phyloP scores from a whole-genome alignment of 495 filamentous ascomycete species.

The Aspergillus heteromorphus region DNA sequence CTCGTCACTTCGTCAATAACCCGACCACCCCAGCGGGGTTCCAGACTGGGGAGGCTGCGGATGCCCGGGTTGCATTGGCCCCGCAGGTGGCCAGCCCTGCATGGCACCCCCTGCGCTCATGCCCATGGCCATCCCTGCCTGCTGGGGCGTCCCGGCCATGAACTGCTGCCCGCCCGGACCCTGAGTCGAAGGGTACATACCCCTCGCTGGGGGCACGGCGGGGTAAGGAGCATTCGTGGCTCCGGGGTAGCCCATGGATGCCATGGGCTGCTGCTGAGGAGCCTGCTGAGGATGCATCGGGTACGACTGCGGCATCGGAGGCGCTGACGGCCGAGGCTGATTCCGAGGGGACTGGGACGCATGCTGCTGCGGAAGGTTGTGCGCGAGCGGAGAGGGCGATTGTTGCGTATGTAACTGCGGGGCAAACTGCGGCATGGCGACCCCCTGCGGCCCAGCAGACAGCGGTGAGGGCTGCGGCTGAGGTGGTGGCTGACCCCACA shows the following conservation, averaged over 20 bases:
- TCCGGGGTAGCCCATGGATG: conserved; percentile 39
- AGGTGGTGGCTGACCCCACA: conserved; percentile 52
- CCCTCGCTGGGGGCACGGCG: conserved; percentile 27
- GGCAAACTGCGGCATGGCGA: conserved; percentile 42
- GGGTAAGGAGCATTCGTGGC: conserved; percentile 32
- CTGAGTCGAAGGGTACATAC: conserved; percentile 41
- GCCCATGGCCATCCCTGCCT: conserved; percentile 34
- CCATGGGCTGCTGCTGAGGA: conserved; percentile 55
- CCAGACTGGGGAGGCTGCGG: conserved; percentile 41
- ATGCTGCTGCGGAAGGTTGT: conserved; percentile 31
- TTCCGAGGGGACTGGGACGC: conserved; percentile 47
- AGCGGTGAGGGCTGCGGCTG: conserved; percentile 49
- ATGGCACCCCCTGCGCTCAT: conserved; percentile 37
- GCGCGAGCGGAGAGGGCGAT: conserved; percentile 39
- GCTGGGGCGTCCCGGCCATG: conserved; percentile 36
- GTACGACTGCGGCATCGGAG: conserved; percentile 40
- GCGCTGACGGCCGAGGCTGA: conserved; percentile 34
- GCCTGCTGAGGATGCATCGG: conserved; percentile 49
- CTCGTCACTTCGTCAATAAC: conserved; percentile 28
- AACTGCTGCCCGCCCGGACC: conserved; percentile 35
- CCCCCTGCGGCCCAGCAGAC: conserved; percentile 36
- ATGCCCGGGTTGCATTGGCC: conserved; percentile 40
- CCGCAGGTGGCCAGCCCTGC: conserved; percentile 37
- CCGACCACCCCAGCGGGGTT: conserved; percentile 41
- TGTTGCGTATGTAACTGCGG: conserved; percentile 33